Evolutionary conservation across 257 asterid genomes (phyloP).

Genomic region (Galeopsis tetrahit): DNA sequence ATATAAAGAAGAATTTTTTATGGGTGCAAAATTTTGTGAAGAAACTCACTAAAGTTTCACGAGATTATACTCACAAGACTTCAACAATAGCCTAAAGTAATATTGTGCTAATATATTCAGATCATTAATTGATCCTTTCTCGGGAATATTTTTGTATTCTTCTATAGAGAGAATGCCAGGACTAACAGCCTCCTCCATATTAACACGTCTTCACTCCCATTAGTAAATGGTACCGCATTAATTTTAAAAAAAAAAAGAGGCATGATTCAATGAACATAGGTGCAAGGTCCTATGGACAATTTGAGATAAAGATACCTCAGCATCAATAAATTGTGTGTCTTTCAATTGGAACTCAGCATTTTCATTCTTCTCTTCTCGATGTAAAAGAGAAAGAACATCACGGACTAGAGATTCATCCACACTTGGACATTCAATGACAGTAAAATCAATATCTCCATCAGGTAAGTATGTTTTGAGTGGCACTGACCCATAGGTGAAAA

Average conservation of each 20-base stretch:
- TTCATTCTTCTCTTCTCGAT: conserved; percentile 59
- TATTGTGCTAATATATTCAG: neutral
- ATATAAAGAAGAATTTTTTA: neutral
- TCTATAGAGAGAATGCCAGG: neutral
- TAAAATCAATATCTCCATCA: conserved; percentile 92
- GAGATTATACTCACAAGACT: neutral
- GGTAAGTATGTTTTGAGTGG: conserved; percentile 93
- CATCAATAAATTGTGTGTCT: conserved; percentile 74
- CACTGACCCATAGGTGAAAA: conserved; percentile 84
- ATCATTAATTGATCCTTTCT: neutral
- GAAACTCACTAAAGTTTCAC: conserved; percentile 18
- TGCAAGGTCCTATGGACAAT: neutral
- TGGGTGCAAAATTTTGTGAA: neutral
- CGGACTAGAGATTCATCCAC: conserved; percentile 56
- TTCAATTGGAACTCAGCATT: conserved; percentile 64
- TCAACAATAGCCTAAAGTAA: neutral
- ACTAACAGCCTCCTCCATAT: neutral
- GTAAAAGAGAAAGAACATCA: conserved; percentile 61
- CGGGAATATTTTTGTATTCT: neutral
- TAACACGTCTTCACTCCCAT: conserved; percentile 1
- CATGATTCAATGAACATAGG: neutral
- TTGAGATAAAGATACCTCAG: conserved; percentile 49
- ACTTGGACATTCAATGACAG: conserved; percentile 46
- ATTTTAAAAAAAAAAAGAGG: conserved; percentile 3
- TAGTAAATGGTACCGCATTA: conserved; percentile 10